These are phyloP conservation scores for Sporothrix dimorphospora DNA, from an alignment of 2,329 filamentous ascomycete species.

Conservation along the genomic window DNA sequence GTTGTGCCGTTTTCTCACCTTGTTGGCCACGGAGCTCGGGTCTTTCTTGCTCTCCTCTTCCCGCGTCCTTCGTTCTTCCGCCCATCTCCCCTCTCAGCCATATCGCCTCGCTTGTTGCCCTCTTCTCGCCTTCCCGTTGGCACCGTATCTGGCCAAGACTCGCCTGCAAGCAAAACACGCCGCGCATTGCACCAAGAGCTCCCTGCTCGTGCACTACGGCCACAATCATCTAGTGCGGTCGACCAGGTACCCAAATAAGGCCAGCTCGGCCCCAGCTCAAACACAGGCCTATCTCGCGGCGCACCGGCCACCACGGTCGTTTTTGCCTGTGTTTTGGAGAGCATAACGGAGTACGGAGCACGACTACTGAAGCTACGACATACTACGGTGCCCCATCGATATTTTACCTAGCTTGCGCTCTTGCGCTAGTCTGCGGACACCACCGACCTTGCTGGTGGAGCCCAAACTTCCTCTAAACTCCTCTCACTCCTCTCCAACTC, in stretches of 20 bases:
- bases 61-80: neutral
- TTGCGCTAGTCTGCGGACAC: constrained; percentile 27
- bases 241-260: neutral
- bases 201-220: neutral
- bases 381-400: neutral
- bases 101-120: neutral
- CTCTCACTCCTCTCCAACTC: constrained; percentile 9
- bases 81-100: neutral
- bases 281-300: neutral
- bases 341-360: neutral
- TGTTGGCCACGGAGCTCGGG: neutral
- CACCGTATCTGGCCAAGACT: neutral
- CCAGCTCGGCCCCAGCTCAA: neutral
- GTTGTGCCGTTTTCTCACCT: neutral
- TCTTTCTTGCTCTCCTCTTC: neutral
- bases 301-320: constrained; percentile 1
- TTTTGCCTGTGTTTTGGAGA: constrained; percentile 2
- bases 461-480: neutral
- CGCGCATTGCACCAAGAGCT: neutral
- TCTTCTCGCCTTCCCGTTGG: neutral
- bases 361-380: neutral
- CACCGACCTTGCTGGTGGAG: constrained; percentile 29
- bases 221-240: neutral
- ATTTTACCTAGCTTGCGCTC: constrained; percentile 15
- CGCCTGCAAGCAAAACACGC: neutral